Conservation (phyloP, 495 filamentous ascomycete genomes). For the Acidomyces sp. region DNA sequence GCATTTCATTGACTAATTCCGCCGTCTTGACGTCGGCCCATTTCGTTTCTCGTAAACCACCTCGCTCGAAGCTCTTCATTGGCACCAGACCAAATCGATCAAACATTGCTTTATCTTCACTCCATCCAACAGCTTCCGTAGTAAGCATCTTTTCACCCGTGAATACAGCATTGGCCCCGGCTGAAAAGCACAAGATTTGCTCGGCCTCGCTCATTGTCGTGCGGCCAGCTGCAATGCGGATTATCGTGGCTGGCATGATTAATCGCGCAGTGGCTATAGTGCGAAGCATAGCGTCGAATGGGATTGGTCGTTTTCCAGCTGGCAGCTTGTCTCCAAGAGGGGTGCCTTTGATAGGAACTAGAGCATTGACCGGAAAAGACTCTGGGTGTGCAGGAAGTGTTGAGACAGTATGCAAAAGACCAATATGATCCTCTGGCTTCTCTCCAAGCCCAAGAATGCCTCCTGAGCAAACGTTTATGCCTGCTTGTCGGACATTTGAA, state of each 20-base stretch:
- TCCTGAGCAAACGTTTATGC: constrained; percentile 74
- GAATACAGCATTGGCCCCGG: constrained; percentile 78
- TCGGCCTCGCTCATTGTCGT: constrained; percentile 69
- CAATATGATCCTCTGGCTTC: constrained; percentile 58
- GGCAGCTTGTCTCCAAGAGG: constrained; percentile 48
- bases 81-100: constrained; percentile 61
- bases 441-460: constrained; percentile 74
- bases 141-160: constrained; percentile 90
- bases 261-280: constrained; percentile 69
- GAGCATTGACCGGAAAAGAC: constrained; percentile 71
- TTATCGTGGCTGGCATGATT: constrained; percentile 66
- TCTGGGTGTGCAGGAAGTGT: constrained; percentile 68
- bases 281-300: constrained; percentile 57
- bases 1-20: too few relatives aligned
- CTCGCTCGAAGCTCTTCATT: constrained; percentile 33
- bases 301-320: constrained; percentile 41
- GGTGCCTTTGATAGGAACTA: constrained; percentile 76
- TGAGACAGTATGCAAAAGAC: constrained; percentile 62
- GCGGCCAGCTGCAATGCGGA: constrained; percentile 66
- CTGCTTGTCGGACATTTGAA: constrained; percentile 61
- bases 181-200: constrained; percentile 71
- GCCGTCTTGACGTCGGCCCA: constrained; percentile 2
- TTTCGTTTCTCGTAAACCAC: constrained; percentile 8
- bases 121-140: constrained; percentile 76
- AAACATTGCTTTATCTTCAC: constrained; percentile 70